Evolutionary conservation across 306 rosid genomes (phyloP).

Genomic region (Rosa multiflora): DNA sequence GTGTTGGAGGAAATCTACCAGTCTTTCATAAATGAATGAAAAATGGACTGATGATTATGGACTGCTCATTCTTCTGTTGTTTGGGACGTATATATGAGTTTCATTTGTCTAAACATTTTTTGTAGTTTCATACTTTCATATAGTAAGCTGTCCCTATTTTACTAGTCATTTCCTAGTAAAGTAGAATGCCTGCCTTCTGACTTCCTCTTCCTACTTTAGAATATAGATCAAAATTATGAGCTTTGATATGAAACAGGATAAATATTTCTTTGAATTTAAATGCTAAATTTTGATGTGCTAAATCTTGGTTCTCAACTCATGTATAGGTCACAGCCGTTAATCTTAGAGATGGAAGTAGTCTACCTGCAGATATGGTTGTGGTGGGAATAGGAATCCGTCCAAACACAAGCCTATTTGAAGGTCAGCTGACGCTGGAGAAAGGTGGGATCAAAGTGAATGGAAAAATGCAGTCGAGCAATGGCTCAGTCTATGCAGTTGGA

Average conservation of each 20-base stretch:
- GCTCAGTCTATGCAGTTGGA: constrained; percentile 86
- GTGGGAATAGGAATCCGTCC: constrained; percentile 99
- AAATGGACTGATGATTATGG: neutral
- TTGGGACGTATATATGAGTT: neutral
- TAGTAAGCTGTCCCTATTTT: neutral
- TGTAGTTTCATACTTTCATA: neutral
- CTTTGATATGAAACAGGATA: neutral
- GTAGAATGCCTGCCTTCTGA: neutral
- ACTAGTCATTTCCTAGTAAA: neutral
- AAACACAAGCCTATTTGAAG: constrained; percentile 93
- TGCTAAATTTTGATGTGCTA: neutral
- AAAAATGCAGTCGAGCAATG: constrained; percentile 80
- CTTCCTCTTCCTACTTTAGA: neutral
- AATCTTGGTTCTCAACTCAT: constrained; percentile 12
- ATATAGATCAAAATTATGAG: neutral
- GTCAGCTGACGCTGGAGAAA: constrained; percentile 93
- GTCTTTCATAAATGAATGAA: neutral
- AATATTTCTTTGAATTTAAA: neutral
- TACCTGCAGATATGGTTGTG: constrained; percentile 83
- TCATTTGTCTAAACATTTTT: neutral
- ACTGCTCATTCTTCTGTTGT: constrained; percentile 1
- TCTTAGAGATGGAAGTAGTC: constrained; percentile 74
- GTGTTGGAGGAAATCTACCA: too few species aligned
- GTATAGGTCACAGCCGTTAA: constrained; percentile 78
- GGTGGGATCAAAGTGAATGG: constrained; percentile 99